Conservation (phyloP, 306 rosid species). For the Prunus fruticosa region DNA sequence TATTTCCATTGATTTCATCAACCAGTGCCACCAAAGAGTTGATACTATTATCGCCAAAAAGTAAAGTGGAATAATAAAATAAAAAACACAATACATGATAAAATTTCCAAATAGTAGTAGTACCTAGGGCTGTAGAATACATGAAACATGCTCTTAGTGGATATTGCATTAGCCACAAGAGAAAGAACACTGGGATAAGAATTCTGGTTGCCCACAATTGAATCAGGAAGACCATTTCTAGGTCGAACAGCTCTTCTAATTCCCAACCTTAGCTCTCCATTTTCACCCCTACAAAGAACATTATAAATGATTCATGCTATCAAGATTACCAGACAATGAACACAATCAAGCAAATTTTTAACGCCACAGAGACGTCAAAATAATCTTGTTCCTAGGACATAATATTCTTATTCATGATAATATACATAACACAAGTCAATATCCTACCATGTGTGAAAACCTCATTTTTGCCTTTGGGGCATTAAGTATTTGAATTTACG, state of each 20-base stretch:
- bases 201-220: conserved; percentile 68
- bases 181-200: conserved; percentile 62
- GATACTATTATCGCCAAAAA: background rate
- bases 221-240: conserved; percentile 79
- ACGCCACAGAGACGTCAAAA: background rate
- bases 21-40: background rate
- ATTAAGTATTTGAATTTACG: background rate
- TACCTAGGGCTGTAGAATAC: conserved; percentile 98
- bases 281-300: conserved; percentile 73
- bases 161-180: conserved; percentile 74
- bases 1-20: background rate
- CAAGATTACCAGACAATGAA: background rate
- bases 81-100: background rate
- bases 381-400: background rate
- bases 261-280: conserved; percentile 92
- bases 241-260: conserved; percentile 90
- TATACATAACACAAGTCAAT: background rate
- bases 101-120: background rate
- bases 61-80: background rate
- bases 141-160: conserved; percentile 80
- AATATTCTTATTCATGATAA: background rate
- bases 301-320: conserved; percentile 5
- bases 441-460: background rate
- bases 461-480: background rate
- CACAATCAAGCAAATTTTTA: background rate